phyloP scores from a whole-genome alignment of 805 yeast species.

The Nakazawaea pomicola region DNA sequence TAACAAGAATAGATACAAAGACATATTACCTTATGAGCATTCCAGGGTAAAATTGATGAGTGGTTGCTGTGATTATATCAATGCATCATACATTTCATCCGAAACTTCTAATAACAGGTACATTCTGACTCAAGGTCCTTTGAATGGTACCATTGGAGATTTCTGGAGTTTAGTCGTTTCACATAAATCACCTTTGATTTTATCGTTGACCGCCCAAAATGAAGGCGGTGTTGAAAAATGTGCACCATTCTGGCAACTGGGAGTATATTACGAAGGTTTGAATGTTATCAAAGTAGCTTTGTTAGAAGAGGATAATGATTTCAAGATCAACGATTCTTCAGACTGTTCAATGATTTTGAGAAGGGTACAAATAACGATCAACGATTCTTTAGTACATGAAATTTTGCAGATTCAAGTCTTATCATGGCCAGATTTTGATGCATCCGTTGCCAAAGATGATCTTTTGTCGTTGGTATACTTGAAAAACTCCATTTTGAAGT shows the following conservation, averaged over 20 bases:
- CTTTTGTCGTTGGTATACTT: slow-evolving; percentile 48
- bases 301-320: slow-evolving; percentile 21
- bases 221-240: slow-evolving; percentile 84
- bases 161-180: slow-evolving; percentile 78
- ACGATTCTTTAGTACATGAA: slow-evolving; percentile 30
- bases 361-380: slow-evolving; percentile 36
- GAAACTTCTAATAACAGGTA: slow-evolving; percentile 38
- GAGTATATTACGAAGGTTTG: slow-evolving; percentile 35
- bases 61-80: slow-evolving; percentile 56
- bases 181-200: slow-evolving; percentile 57
- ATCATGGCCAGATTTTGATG: slow-evolving; percentile 83
- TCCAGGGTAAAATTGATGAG: slow-evolving; percentile 60
- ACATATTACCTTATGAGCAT: slow-evolving; percentile 83
- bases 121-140: slow-evolving; percentile 91
- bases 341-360: slow-evolving; percentile 30
- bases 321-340: slow-evolving; percentile 21
- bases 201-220: slow-evolving; percentile 69
- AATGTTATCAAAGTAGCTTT: slow-evolving; percentile 20
- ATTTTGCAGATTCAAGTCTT: slow-evolving; percentile 72
- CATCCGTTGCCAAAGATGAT: slow-evolving; percentile 50
- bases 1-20: slow-evolving; percentile 79
- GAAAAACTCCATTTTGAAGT: slow-evolving; percentile 20
- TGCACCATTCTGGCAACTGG: slow-evolving; percentile 73
- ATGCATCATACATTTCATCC: slow-evolving; percentile 70
- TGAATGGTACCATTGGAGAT: slow-evolving; percentile 66